phyloP scores from a whole-genome alignment of 768 basidiomycete species.

The Collybiopsis confluens region DNA sequence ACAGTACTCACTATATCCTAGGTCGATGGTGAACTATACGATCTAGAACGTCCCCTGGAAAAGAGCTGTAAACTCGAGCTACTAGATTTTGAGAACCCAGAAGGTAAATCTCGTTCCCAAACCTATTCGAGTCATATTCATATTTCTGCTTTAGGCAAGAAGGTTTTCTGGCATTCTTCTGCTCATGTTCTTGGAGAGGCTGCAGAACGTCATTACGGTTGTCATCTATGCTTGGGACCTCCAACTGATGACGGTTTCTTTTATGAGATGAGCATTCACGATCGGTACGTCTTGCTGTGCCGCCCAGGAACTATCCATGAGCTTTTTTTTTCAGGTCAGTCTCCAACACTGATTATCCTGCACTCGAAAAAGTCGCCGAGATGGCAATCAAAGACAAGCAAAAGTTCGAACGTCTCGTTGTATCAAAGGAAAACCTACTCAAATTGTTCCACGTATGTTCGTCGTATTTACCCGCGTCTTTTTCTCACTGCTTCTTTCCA shows the following conservation, averaged over 20 bases:
- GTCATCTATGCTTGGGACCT: constrained; percentile 94
- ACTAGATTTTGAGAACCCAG: constrained; percentile 88
- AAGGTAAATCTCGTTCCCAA: constrained; percentile 47
- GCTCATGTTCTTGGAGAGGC: constrained; percentile 98
- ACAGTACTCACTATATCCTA: constrained; percentile 22
- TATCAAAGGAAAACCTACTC: constrained; percentile 91
- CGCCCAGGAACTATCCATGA: neutral
- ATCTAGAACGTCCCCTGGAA: constrained; percentile 93
- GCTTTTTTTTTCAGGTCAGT: constrained; percentile 53
- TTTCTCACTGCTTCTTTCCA: constrained; percentile 27
- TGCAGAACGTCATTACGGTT: constrained; percentile 93
- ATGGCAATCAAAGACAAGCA: constrained; percentile 93
- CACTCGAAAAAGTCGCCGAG: constrained; percentile 86
- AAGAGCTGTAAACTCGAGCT: constrained; percentile 74
- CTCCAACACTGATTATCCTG: constrained; percentile 76
- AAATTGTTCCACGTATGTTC: constrained; percentile 88
- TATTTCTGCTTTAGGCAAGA: constrained; percentile 60
- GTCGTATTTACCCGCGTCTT: neutral
- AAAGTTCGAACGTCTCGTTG: constrained; percentile 90
- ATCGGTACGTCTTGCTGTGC: constrained; percentile 45
- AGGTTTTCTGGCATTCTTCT: constrained; percentile 99
- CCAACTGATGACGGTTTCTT: constrained; percentile 99
- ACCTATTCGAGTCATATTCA: neutral
- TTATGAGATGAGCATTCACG: constrained; percentile 94
- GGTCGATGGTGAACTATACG: constrained; percentile 90